phyloP scores from a whole-genome alignment of 1,284 basidiomycete genomes.

The Trametes polyzona region DNA sequence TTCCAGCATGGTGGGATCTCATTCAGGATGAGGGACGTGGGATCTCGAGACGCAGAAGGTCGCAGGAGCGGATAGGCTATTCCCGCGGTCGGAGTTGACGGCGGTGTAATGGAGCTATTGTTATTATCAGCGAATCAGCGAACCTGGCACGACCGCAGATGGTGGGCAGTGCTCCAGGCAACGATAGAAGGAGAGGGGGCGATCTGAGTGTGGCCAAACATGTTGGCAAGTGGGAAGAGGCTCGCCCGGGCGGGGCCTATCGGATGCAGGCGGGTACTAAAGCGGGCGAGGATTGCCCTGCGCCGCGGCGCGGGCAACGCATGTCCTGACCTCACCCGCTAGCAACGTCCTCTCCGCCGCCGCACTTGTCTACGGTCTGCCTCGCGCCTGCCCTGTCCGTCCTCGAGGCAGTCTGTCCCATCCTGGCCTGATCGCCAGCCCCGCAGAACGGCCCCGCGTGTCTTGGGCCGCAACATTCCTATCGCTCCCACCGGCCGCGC shows the following conservation, averaged over 20 bases:
- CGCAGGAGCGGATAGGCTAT: slow-evolving; percentile 4
- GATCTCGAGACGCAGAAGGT: slow-evolving; percentile 10
- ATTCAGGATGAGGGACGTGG: neutral
- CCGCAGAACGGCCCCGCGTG: slow-evolving; percentile 11
- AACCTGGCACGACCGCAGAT: slow-evolving; percentile 1
- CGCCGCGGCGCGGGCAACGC: slow-evolving; percentile 15
- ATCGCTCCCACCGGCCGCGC: slow-evolving; percentile 13
- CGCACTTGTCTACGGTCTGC: slow-evolving; percentile 8
- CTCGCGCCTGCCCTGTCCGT: slow-evolving; percentile 9
- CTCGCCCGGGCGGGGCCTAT: slow-evolving; percentile 2
- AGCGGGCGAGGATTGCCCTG: slow-evolving; percentile 14
- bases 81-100: slow-evolving; percentile 13
- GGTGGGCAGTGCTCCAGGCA: slow-evolving; percentile 10
- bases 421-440: slow-evolving; percentile 14
- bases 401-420: slow-evolving; percentile 21
- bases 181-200: slow-evolving; percentile 14
- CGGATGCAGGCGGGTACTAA: slow-evolving; percentile 18
- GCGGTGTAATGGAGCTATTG: slow-evolving; percentile 18
- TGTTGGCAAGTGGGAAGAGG: neutral
- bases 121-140: slow-evolving; percentile 5
- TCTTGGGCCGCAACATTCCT: slow-evolving; percentile 13
- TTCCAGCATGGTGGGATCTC: no score
- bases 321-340: slow-evolving; percentile 16
- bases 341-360: no score
- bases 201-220: no score